Evolutionary conservation across 2,329 filamentous ascomycete species (phyloP).

Genomic region (Trichoderma arundinaceum): DNA sequence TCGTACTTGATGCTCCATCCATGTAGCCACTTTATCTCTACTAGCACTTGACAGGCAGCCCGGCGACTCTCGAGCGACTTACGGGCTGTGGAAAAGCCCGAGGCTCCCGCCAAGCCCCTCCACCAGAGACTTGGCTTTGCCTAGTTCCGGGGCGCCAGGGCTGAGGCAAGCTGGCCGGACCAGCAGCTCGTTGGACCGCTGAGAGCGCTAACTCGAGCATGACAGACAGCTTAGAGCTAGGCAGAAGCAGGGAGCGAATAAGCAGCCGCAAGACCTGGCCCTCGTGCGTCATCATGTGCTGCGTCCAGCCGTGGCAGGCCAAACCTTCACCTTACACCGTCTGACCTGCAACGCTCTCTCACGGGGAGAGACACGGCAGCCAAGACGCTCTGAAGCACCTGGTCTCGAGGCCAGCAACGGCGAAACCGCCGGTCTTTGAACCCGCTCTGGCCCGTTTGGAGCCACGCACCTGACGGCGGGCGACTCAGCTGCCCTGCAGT

Average conservation of each 20-base stretch:
- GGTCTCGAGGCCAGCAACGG: not conserved
- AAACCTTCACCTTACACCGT: conserved; percentile 28
- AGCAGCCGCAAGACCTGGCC: conserved; percentile 11
- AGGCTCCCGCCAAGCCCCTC: conserved; percentile 20
- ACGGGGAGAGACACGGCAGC: not conserved
- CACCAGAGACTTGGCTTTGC: conserved; percentile 2
- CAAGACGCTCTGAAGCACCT: not conserved
- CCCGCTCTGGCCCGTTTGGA: not conserved
- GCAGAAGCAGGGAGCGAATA: conserved; percentile 28
- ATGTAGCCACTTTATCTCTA: not conserved
- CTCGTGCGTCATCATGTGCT: conserved; percentile 30
- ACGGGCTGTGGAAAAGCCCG: conserved; percentile 29
- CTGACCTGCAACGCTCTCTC: conserved; percentile 15
- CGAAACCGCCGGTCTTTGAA: not conserved
- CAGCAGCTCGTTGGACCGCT: not conserved
- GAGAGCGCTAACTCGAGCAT: conserved; percentile 8
- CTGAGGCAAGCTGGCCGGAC: too few relatives aligned
- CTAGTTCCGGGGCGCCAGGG: conserved; percentile 19
- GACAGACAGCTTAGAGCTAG: conserved; percentile 22
- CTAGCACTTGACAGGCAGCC: not conserved
- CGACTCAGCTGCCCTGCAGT: conserved; percentile 16
- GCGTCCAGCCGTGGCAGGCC: conserved; percentile 3
- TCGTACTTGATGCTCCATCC: not conserved
- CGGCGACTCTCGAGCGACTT: conserved; percentile 1
- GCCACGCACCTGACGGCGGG: conserved; percentile 9